A percentile compares a stretch with the other conserved stretches of the same genome.
These are phyloP conservation scores for Gastrolobium bilobum DNA, from an alignment of 306 rosid species.

Conservation along the genomic window DNA sequence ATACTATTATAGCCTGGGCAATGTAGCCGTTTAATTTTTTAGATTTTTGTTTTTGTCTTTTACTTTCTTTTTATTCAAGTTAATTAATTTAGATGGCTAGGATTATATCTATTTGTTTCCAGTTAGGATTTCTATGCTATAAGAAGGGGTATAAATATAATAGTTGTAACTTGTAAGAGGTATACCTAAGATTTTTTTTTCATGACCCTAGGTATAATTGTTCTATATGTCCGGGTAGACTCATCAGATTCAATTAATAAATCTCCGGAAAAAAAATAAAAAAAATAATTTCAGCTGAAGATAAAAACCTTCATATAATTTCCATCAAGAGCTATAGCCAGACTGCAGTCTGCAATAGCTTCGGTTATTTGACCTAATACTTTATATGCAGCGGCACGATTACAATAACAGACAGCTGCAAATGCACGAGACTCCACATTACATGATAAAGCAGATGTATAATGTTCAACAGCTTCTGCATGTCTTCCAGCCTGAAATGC, in stretches of 20 bases:
- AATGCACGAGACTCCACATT: constrained; percentile 89
- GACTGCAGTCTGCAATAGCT: constrained; percentile 95
- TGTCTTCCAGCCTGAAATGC: constrained; percentile 92
- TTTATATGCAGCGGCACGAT: constrained; percentile 97
- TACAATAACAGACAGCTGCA: constrained; percentile 92
- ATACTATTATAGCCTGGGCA: not conserved
- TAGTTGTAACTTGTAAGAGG: not conserved
- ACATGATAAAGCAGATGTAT: constrained; percentile 82
- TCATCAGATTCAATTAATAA: constrained; percentile 24
- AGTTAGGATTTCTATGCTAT: constrained; percentile 12
- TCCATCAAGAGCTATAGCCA: constrained; percentile 96
- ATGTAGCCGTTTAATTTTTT: not conserved
- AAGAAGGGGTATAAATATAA: constrained; percentile 36
- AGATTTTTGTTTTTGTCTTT: not conserved
- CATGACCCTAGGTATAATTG: constrained; percentile 3
- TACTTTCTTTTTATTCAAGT: not conserved
- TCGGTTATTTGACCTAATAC: constrained; percentile 89
- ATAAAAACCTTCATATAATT: constrained; percentile 80
- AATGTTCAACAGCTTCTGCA: constrained; percentile 86
- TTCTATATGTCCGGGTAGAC: constrained; percentile 16
- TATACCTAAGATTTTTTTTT: not conserved
- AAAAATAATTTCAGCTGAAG: constrained; percentile 40
- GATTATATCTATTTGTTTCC: constrained; percentile 20
- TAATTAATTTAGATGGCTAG: constrained; percentile 12
- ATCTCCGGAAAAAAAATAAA: not conserved